Percentiles rank a stretch among this genome's conserved stretches.
phyloP scores from a whole-genome alignment of 371 early-diverging fungal genomes.

The Lichtheimia hyalospora region DNA sequence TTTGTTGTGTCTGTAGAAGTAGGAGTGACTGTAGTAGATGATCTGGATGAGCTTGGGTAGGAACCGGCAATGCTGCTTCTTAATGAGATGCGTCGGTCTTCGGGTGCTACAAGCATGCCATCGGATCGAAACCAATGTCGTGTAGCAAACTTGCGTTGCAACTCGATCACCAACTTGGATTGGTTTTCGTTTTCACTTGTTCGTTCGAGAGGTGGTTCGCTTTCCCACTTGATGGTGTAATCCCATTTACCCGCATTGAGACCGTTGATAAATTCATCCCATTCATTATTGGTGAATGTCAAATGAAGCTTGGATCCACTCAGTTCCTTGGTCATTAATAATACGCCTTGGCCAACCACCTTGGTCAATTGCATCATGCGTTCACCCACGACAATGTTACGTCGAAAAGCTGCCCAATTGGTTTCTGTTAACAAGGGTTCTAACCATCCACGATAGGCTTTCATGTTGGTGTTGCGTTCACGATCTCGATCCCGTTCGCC shows the following conservation, averaged over 20 bases:
- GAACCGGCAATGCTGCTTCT: neutral
- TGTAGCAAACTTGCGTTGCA: constrained; percentile 26
- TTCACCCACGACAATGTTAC: constrained; percentile 51
- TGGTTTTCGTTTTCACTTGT: constrained; percentile 1
- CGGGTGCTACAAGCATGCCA: constrained; percentile 16
- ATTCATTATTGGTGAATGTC: constrained; percentile 52
- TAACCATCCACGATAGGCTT: constrained; percentile 48
- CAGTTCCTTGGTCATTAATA: constrained; percentile 51
- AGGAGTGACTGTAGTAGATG: no score
- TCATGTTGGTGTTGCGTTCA: constrained; percentile 45
- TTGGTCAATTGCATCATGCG: constrained; percentile 46
- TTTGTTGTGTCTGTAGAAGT: no score
- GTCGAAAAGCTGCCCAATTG: constrained; percentile 53
- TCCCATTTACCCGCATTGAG: constrained; percentile 36
- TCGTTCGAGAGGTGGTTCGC: constrained; percentile 5
- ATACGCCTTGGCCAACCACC: constrained; percentile 42
- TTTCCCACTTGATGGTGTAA: constrained; percentile 33
- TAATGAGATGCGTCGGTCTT: constrained; percentile 14
- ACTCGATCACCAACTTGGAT: constrained; percentile 21
- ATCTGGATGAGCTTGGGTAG: no score
- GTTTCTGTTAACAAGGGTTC: constrained; percentile 42
- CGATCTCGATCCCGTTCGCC: constrained; percentile 33
- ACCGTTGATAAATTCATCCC: constrained; percentile 48
- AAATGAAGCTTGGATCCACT: constrained; percentile 50
- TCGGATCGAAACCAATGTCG: constrained; percentile 28